Base-by-base conservation (phyloP, 2,329 filamentous ascomycete genomes). In the Diaporthe sp. region DNA sequence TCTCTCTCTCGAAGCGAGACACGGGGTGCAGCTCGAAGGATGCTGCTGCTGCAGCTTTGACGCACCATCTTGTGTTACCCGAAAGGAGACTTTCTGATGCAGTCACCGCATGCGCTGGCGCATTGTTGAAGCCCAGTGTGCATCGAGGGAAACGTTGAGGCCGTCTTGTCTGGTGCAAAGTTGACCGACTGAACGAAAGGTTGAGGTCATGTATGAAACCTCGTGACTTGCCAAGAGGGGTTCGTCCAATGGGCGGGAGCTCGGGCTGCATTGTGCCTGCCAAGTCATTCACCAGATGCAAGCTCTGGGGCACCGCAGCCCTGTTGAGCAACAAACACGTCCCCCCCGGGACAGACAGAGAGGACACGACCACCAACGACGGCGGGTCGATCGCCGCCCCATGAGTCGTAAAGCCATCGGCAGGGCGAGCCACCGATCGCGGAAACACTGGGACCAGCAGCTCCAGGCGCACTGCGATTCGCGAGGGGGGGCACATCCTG, bases 241-340 rank as follows among this genome's bases (percentile, higher is more conserved):
- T 55, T 55, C 49, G 46, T 69, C 65, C 65, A 69, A 69, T 69
- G 65, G 49, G 49, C 49, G 28, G 9, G n/a, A 28, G 13, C 46
- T 39, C 13, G 49, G 9, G 10, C 22, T 42, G 49, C 49, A 55
- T 25, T 53, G 65, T 69, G 34, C 65, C 65, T 69, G 65, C 65
- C 65, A 69, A 69, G 65, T 69, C 65, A 55, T 69, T 22, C n/a
- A 53, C 25, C 65, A 42, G 53, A 69, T 55, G 65, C 65, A 69
- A 49, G 62, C 46, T 53, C 12, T 69, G 44, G 46, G 44, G 65
- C 49, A 53, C 65, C 42, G 65, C 49, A 69, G 49, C 65, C 65
- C 65, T 69, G 65, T 53, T 51, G 65, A 55, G 65, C 31, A 51
- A 39, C 65, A 25, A 39, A 68, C 65, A 68, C 46, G 65, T 4